Evolutionary conservation across 139 green algal species (phyloP), one percentile per base, ranked within the genome.

Genomic region (Asterochloris erici): DNA sequence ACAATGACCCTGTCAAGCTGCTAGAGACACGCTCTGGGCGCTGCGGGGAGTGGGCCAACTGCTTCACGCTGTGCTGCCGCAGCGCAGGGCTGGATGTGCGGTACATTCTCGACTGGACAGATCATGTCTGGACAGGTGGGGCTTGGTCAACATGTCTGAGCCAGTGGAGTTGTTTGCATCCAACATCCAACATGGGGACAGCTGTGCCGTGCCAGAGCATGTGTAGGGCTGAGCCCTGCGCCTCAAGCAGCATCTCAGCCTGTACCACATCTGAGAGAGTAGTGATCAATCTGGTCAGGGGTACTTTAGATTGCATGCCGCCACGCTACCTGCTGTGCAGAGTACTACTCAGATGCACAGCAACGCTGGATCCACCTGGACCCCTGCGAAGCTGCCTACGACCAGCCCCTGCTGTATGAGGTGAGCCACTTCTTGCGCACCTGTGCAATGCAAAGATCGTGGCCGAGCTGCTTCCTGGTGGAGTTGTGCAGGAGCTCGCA

Each of bases 1-100:
- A 91, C 82, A 95, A 93, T 68, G 77, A 89, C 64, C 70, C 89
- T 0, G 75, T 68, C 0, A 94, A 93, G 88, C 89, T 97, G 76
- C 88, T 97, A 62, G 84, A 94, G 63, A 95, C 92, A 14, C 87
- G 94, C 68, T 74, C 79, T 0, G 93, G 93, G 23, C 86, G 91
- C 23, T 95, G 92, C 86, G 92, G 92, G 6, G 91, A 94, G 84
- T 94, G 92, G 90, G 91, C 94, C 62, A 96, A 98, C 83, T 85
- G 77, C 70, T 97, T 98, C 81, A 83, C 90, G 29, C 87, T 96
- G 23, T 90, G 87, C 82, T 90, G 90, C 71, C 70, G 93, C 13
- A 73, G 78, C 10, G 69, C 68, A 2, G 88, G 88, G 10, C 79
- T 94, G 13, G 85, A 93, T 10, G 90, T 86, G 17, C 88, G 94